Evolutionary conservation across 371 early-diverging fungal species (phyloP).

Genomic region (Syncephalastrum contaminatum): DNA sequence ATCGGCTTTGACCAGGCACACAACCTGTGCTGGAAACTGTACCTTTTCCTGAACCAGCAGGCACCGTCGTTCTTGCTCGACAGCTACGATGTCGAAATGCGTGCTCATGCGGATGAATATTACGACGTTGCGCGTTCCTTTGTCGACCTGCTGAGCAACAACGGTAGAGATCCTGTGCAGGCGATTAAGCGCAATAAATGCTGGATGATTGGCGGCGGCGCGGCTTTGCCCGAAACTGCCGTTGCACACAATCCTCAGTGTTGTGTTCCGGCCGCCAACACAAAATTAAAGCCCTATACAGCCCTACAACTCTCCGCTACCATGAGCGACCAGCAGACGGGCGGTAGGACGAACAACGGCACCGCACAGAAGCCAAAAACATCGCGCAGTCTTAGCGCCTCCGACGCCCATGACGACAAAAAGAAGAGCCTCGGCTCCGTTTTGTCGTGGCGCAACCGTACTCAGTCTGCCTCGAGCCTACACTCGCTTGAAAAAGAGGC

Average conservation of each 20-base stretch:
- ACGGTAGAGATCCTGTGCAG: conserved; percentile 5
- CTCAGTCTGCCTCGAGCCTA: too few relatives aligned
- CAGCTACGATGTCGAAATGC: conserved; percentile 25
- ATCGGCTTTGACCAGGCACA: conserved; percentile 30
- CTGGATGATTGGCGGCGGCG: conserved; percentile 17
- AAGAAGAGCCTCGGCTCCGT: too few relatives aligned
- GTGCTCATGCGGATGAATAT: conserved; percentile 16
- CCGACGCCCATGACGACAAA: too few relatives aligned
- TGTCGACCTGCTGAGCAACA: conserved; percentile 3
- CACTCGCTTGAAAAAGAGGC: too few relatives aligned
- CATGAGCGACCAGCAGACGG: too few relatives aligned
- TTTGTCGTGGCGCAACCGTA: too few relatives aligned
- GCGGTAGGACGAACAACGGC: too few relatives aligned
- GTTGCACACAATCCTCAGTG: conserved; percentile 11
- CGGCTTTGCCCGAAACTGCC: conserved; percentile 11
- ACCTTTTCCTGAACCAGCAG: conserved; percentile 17
- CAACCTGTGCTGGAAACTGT: conserved; percentile 43
- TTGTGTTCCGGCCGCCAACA: conserved; percentile 22
- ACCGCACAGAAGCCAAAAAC: too few relatives aligned
- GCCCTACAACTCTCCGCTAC: conserved; percentile 18
- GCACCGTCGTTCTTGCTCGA: conserved; percentile 27
- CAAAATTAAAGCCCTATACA: conserved; percentile 38
- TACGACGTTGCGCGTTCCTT: conserved; percentile 11
- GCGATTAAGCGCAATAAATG: conserved; percentile 10
- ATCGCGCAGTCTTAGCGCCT: too few relatives aligned